These are phyloP conservation scores for Alternaria atra DNA, from an alignment of 2,329 filamentous ascomycete species.

Conservation along the genomic window DNA sequence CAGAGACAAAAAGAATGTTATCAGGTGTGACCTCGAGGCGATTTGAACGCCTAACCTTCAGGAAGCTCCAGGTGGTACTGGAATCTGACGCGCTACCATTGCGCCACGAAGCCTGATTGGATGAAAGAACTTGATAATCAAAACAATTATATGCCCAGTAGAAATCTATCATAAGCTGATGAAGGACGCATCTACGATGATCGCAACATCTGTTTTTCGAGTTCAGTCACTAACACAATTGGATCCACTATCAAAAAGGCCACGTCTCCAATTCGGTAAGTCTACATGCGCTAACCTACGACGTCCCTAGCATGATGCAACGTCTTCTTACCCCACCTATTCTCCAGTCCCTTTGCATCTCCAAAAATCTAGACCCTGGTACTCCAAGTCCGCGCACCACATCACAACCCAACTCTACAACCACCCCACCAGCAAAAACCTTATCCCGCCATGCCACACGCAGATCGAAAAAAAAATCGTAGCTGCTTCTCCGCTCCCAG, in stretches of 20 bases:
- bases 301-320: constrained; percentile 3
- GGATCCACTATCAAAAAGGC: constrained; percentile 5
- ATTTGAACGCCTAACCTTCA: constrained; percentile 44
- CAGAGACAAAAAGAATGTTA: constrained; percentile 10
- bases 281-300: constrained; percentile 4
- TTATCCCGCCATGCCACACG: background rate
- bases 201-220: background rate
- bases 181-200: background rate
- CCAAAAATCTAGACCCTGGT: background rate
- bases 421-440: background rate
- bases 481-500: constrained; percentile 42
- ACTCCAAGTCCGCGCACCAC: background rate
- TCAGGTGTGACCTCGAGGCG: constrained; percentile 33
- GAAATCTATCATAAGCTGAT: no score
- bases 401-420: background rate
- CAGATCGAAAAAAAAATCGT: constrained; percentile 6
- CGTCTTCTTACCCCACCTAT: background rate
- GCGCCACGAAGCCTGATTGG: constrained; percentile 35
- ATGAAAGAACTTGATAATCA: constrained; percentile 2
- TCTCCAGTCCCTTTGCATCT: background rate
- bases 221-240: background rate
- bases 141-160: background rate
- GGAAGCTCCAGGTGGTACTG: constrained; percentile 33
- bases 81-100: constrained; percentile 46
- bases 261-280: background rate